Percentiles rank a stretch among this genome's conserved stretches.
Evolutionary conservation across 129 eudicot genomes (phyloP).

Genomic region (Escallonia herrerae): DNA sequence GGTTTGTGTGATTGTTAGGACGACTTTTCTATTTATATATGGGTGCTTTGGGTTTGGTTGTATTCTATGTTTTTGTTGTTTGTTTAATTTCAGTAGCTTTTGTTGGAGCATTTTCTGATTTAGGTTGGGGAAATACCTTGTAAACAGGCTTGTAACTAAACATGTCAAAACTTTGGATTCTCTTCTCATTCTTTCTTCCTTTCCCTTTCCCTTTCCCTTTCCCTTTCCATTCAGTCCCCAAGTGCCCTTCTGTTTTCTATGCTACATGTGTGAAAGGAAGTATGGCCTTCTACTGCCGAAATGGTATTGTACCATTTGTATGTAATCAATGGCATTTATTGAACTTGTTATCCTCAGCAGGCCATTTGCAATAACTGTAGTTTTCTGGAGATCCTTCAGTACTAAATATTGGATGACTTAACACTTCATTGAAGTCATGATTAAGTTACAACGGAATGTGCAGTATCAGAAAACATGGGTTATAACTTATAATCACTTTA

Average conservation of each 20-base stretch:
- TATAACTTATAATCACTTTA: no score
- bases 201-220: neutral
- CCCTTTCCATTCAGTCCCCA: constrained; percentile 3
- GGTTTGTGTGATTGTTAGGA: constrained; percentile 72
- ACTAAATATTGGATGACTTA: no score
- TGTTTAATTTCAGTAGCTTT: constrained; percentile 28
- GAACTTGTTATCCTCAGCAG: no score
- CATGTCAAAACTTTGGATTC: constrained; percentile 47
- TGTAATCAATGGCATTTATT: no score
- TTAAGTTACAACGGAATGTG: no score
- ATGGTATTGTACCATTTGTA: no score
- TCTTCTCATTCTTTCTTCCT: constrained; percentile 11
- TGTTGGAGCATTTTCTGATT: constrained; percentile 55
- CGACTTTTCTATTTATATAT: constrained; percentile 38
- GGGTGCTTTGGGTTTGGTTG: constrained; percentile 62
- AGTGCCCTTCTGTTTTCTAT: neutral
- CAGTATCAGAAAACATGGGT: no score
- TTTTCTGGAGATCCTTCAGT: no score
- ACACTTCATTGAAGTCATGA: no score
- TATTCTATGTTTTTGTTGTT: constrained; percentile 29
- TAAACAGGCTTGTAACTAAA: constrained; percentile 88
- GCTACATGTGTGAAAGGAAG: constrained; percentile 9
- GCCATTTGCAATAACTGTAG: no score
- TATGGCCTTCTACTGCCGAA: neutral
- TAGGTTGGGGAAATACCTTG: constrained; percentile 53